Evolutionary conservation across 176 grass and related monocot species (phyloP).

Genomic region (Avena atlantica): DNA sequence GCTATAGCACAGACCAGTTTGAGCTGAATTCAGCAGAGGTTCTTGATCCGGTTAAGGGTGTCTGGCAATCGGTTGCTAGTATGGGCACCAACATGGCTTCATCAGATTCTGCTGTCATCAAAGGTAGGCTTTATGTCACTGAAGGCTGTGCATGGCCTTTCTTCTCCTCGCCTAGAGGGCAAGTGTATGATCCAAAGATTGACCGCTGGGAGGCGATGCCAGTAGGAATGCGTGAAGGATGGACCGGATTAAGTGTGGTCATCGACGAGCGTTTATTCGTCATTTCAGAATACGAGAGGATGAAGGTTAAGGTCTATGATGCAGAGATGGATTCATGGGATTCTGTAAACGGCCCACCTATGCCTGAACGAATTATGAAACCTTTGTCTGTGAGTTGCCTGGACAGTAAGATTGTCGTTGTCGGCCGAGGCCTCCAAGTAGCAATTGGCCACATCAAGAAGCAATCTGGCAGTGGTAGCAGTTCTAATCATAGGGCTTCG

Average conservation of each 20-base stretch:
- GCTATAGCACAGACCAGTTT: constrained; percentile 83
- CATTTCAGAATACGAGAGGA: constrained; percentile 86
- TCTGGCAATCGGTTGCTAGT: constrained; percentile 60
- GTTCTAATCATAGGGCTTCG: constrained; percentile 33
- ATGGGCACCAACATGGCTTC: constrained; percentile 88
- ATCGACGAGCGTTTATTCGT: constrained; percentile 66
- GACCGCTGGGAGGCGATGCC: constrained; percentile 79
- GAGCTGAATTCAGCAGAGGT: constrained; percentile 82
- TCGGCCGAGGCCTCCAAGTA: constrained; percentile 74
- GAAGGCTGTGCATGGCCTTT: constrained; percentile 93
- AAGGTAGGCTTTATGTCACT: constrained; percentile 67
- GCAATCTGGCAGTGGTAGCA: neutral
- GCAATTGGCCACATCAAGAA: constrained; percentile 69
- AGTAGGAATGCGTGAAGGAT: constrained; percentile 88
- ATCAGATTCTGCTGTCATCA: constrained; percentile 81
- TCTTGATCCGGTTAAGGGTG: constrained; percentile 63
- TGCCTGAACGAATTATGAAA: constrained; percentile 75
- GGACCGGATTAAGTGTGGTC: constrained; percentile 73
- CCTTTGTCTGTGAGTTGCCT: constrained; percentile 76
- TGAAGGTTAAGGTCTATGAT: constrained; percentile 87
- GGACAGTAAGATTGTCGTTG: constrained; percentile 63
- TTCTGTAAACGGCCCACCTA: constrained; percentile 55
- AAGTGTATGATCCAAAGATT: constrained; percentile 69
- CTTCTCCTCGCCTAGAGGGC: constrained; percentile 82
- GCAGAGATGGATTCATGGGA: constrained; percentile 71